Evolutionary conservation across 805 yeast genomes (phyloP), one percentile per base, ranked within the genome.

Genomic region (Saturnispora quitensis): DNA sequence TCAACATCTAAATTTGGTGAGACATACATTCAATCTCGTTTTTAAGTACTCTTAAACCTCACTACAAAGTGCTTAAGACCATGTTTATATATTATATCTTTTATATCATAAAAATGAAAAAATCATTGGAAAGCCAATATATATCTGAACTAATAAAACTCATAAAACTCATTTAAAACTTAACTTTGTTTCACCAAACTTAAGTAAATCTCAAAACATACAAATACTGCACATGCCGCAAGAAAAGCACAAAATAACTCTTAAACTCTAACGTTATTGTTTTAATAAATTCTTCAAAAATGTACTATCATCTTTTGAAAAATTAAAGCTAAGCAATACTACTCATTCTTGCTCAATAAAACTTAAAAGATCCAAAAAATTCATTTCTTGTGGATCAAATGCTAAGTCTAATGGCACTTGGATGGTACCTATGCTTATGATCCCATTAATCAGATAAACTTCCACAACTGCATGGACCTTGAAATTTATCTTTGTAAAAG

Each of bases 401-500:
- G 42, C 42, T 20, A 38, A 3, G 2, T 38, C 42, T 2, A 38
- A 9, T 20, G 42, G 42, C 13, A 38, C 42, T 18, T 38, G 24
- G 17, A 38, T n/a, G 42, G 24, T 20, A 8, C 42, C 42, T 8
- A 18, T 20, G 13, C 17, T 3, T 9, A 38, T 38, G 20, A 17
- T 7, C 1, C 42, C 42, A 18, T 38, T 38, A 13, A 38, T 9
- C 18, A 38, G 9, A 38, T 6, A 38, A 10, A 38, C 22, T 18
- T 40, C 44, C 8, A 40, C 44, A 22, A 24, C n/a, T 0, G 74
- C 68, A 43, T 65, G 62, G 3, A 74, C 75, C 47, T 60, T 60
- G 7, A 72, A 51, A 47, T 63, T 62, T 40, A 71, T 57, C 1
- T 60, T 53, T 3, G 67, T 53, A 45, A 62, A 65, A 3, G 73